Conservation (phyloP, 345 rosid genomes). For the Eucalyptus pauciflora region DNA sequence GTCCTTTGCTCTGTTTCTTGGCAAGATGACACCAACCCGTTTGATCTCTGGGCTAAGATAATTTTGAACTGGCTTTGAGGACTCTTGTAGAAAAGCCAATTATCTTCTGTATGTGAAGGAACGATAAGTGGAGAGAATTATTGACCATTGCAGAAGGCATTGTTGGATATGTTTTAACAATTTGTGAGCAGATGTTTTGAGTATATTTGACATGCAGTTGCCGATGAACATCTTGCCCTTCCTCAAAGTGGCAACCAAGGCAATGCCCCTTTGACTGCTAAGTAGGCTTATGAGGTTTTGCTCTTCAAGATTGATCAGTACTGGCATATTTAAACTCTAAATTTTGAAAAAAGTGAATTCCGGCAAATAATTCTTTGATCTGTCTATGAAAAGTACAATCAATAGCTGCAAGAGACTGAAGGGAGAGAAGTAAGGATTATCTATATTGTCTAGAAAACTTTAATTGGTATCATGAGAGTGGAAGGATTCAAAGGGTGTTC, state of each 20-base stretch:
- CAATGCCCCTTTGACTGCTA: not conserved
- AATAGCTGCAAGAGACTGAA: not conserved
- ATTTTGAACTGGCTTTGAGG: not conserved
- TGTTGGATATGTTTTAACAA: not conserved
- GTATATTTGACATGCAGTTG: not conserved
- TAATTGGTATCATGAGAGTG: not conserved
- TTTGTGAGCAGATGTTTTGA: not conserved
- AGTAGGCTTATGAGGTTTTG: not conserved
- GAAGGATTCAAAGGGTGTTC: not conserved
- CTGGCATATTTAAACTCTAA: not conserved
- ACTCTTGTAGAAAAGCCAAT: not conserved
- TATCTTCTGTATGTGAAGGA: not conserved
- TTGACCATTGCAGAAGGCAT: not conserved
- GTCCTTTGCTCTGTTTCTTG: not conserved
- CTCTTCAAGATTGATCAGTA: not conserved
- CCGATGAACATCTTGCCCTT: not conserved
- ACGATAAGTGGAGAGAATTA: not conserved
- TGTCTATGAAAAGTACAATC: not conserved
- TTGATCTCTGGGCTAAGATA: not conserved
- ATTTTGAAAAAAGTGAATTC: not conserved
- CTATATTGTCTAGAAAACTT: not conserved
- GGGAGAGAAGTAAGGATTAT: not conserved
- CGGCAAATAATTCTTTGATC: not conserved
- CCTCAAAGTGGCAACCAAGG: not conserved
- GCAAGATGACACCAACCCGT: not conserved